phyloP scores from a whole-genome alignment of 1,284 basidiomycete genomes.

The Dichomitus squalens region DNA sequence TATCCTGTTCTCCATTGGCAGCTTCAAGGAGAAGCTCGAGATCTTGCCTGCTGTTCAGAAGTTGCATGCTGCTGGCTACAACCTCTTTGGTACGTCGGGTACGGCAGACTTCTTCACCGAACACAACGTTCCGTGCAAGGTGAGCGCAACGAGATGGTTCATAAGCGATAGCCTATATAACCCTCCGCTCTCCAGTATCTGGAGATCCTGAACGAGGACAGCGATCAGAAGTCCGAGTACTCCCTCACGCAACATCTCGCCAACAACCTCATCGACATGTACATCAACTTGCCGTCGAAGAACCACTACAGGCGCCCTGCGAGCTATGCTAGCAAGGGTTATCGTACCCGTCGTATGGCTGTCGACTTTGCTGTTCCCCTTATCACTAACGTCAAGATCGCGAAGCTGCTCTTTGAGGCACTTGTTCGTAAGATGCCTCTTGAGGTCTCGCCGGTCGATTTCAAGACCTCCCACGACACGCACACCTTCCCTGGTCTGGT shows the following conservation, averaged over 20 bases:
- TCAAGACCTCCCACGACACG: slow-evolving; percentile 92
- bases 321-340: slow-evolving; percentile 96
- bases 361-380: slow-evolving; percentile 98
- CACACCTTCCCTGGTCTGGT: slow-evolving; percentile 93
- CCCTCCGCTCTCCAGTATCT: slow-evolving; percentile 59
- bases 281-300: slow-evolving; percentile 98
- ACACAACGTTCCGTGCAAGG: slow-evolving; percentile 85
- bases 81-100: slow-evolving; percentile 96
- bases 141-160: slow-evolving; percentile 38
- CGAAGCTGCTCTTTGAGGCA: slow-evolving; percentile 96
- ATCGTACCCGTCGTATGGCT: slow-evolving; percentile 97
- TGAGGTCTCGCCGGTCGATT: slow-evolving; percentile 90
- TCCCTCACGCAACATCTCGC: slow-evolving; percentile 93
- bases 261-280: slow-evolving; percentile 97
- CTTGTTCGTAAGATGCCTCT: slow-evolving; percentile 88
- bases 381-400: slow-evolving; percentile 99
- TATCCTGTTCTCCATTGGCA: slow-evolving; percentile 92
- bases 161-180: no score
- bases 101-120: slow-evolving; percentile 95
- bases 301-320: slow-evolving; percentile 98
- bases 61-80: slow-evolving; percentile 92
- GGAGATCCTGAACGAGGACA: slow-evolving; percentile 81
- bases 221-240: slow-evolving; percentile 92
- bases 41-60: slow-evolving; percentile 96
- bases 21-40: slow-evolving; percentile 98